A percentile compares a stretch with the other conserved stretches of the same genome.
Evolutionary conservation across 148 eudicot species (phyloP).

Genomic region (Chenopodium formosanum): DNA sequence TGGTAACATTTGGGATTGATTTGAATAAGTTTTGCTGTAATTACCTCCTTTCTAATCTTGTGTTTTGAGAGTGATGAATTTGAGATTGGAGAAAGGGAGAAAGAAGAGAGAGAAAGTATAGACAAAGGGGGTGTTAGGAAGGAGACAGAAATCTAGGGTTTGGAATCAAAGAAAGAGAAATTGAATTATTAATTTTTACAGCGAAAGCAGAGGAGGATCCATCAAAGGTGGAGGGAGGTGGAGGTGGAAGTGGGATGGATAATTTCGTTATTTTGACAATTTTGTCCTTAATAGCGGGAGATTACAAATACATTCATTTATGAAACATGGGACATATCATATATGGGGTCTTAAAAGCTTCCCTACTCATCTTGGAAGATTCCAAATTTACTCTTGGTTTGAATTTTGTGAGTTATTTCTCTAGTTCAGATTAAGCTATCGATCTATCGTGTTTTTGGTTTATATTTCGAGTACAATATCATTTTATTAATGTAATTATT

Average conservation of each 20-base stretch:
- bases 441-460: too few species aligned
- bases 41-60: not conserved
- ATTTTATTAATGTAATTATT: too few species aligned
- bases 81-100: not conserved
- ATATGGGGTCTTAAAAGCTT: too few species aligned
- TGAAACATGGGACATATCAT: too few species aligned
- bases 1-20: not conserved
- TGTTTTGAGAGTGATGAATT: not conserved
- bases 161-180: not conserved
- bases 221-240: constrained; percentile 13
- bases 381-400: too few species aligned
- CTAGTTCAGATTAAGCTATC: too few species aligned
- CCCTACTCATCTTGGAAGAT: too few species aligned
- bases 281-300: not conserved
- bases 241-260: not conserved
- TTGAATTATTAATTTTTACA: constrained; percentile 12
- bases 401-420: too few species aligned
- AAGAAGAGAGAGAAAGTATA: not conserved
- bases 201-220: constrained; percentile 27
- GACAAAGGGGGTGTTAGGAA: not conserved
- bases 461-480: too few species aligned
- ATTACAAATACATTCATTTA: not conserved
- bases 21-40: not conserved
- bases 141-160: constrained; percentile 27
- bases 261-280: not conserved